Evolutionary conservation across 306 rosid species (phyloP), one percentile per base, ranked within the genome.

Genomic region (Gastrolobium villosum): DNA sequence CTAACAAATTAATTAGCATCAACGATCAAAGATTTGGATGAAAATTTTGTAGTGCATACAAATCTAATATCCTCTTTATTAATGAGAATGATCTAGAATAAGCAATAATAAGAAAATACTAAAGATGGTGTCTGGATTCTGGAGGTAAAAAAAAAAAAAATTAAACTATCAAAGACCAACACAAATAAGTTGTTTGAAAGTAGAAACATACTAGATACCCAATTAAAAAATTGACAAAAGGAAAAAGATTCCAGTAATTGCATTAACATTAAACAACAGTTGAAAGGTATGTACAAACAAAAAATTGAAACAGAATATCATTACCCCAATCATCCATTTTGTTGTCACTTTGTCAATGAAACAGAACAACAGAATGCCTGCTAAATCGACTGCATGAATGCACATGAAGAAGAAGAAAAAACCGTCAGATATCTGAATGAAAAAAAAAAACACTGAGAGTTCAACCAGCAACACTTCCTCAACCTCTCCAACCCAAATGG

Each of bases 311-410:
- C 35, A 49, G 72, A 66, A 78, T 15, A 32, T 46, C 40, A 64
- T 75, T 88, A 92, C 97, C 97, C 97, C 92, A 92, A 69, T 88
- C 92, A 67, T 89, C 97, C 97, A 92, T 90, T 61, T 81, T 4
- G 36, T 54, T 2, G 66, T 63, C 39, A 53, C 72, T 77, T 36
- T 4, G 49, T 76, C 48, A 36, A 57, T 9, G 71, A 76, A 69
- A 44, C 41, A 35, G 57, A 76, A 65, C 3, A 30, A 44, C 10
- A 41, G 75, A 55, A 41, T 79, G 32, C 13, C 79, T 40, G 69
- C 41, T 45, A 40, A 49, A 49, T 44, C 5, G n/a, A 53, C 78
- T 80, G 83, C 81, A 76, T 20, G 5, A 37, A 60, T 13, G 60
- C 6, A 39, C 3, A 59, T 7, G 3, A 5, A 6, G 30, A 20